Conservation (phyloP, 164 flowering plant genomes). For the Magnolia sinica region DNA sequence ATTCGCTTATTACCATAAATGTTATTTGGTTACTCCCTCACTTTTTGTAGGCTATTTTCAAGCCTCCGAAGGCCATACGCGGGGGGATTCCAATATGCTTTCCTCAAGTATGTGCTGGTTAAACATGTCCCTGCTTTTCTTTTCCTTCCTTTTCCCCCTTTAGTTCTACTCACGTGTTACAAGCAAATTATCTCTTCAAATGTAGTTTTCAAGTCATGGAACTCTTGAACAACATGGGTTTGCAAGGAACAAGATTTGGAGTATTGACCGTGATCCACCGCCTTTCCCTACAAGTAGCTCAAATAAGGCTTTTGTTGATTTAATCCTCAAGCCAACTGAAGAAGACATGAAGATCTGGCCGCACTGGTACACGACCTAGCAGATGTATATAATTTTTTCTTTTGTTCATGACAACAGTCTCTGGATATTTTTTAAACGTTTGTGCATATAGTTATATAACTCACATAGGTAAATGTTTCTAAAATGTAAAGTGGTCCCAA, state of each 20-base stretch:
- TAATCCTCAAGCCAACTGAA: constrained; percentile 73
- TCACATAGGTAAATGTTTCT: background rate
- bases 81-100: constrained; percentile 98
- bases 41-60: constrained; percentile 57
- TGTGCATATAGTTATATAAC: background rate
- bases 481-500: background rate
- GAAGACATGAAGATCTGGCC: constrained; percentile 87
- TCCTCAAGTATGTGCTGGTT: constrained; percentile 69
- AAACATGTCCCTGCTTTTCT: constrained; percentile 4
- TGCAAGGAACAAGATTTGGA: constrained; percentile 91
- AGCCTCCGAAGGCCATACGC: constrained; percentile 90
- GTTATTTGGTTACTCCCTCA: background rate
- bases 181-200: background rate
- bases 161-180: background rate
- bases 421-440: background rate
- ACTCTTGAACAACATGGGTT: constrained; percentile 85
- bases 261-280: constrained; percentile 73
- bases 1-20: background rate
- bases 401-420: background rate
- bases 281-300: constrained; percentile 53
- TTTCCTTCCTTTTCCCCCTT: background rate
- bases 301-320: constrained; percentile 61
- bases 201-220: constrained; percentile 73
- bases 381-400: background rate
- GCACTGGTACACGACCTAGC: constrained; percentile 52